These are phyloP conservation scores for Haplosporangium gracile DNA, from an alignment of 192 early-diverging fungal species.

Conservation along the genomic window DNA sequence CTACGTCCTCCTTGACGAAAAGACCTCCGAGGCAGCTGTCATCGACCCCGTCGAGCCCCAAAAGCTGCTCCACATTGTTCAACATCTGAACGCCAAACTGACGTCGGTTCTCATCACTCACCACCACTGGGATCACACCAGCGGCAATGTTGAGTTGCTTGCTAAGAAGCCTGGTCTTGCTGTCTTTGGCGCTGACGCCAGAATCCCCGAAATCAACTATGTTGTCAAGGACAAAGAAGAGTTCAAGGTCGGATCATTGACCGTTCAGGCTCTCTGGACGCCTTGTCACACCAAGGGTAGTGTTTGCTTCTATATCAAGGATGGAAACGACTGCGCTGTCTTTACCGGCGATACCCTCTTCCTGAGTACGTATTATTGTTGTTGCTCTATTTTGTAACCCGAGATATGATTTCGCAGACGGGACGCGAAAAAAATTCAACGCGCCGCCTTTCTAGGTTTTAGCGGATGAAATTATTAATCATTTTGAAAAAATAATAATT, in stretches of 20 bases:
- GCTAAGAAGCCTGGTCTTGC: slow-evolving; percentile 67
- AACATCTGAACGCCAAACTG: slow-evolving; percentile 64
- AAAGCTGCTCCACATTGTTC: slow-evolving; percentile 72
- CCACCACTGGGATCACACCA: slow-evolving; percentile 93
- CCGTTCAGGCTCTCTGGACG: slow-evolving; percentile 81
- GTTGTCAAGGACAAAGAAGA: slow-evolving; percentile 78
- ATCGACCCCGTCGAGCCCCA: slow-evolving; percentile 90
- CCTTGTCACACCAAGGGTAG: slow-evolving; percentile 91
- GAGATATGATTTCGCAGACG: not conserved
- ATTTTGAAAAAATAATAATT: not conserved
- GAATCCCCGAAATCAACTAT: slow-evolving; percentile 85
- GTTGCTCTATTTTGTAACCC: not conserved
- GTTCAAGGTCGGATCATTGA: slow-evolving; percentile 80
- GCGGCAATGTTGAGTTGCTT: slow-evolving; percentile 78
- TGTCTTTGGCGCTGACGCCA: slow-evolving; percentile 89
- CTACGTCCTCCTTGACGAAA: slow-evolving; percentile 84
- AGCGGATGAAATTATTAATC: slow-evolving; percentile 9
- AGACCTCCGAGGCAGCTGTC: slow-evolving; percentile 75
- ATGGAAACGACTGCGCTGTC: slow-evolving; percentile 75
- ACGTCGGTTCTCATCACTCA: slow-evolving; percentile 84
- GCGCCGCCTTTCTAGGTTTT: not conserved
- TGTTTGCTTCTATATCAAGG: slow-evolving; percentile 86
- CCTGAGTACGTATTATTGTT: slow-evolving; percentile 61
- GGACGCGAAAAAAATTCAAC: not conserved
- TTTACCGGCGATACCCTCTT: slow-evolving; percentile 94